These are phyloP conservation scores for Elaeis oleifera DNA, from an alignment of 202 grass and related monocot species.

Conservation along the genomic window DNA sequence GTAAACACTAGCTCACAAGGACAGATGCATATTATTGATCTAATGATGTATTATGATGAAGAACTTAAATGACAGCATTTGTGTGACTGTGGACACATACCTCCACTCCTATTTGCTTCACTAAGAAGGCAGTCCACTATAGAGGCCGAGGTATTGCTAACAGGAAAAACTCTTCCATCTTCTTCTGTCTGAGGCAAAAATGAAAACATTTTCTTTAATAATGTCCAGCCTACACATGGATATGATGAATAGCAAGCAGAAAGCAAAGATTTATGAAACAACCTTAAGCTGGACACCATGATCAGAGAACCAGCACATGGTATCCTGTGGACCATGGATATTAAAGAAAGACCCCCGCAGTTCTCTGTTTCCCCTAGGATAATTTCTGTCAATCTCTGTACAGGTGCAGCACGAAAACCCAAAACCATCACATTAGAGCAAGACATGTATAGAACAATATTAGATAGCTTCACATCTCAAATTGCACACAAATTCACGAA, in stretches of 20 bases:
- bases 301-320: constrained; percentile 75
- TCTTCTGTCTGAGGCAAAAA: constrained; percentile 52
- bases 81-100: constrained; percentile 19
- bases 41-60: no score
- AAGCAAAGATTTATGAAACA: constrained; percentile 5
- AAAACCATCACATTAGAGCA: neutral
- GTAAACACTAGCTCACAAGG: no score
- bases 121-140: constrained; percentile 82
- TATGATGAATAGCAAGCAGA: constrained; percentile 9
- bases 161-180: constrained; percentile 88
- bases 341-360: constrained; percentile 69
- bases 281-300: constrained; percentile 91
- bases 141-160: constrained; percentile 64
- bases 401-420: neutral
- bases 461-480: no score
- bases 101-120: constrained; percentile 69
- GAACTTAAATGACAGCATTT: neutral
- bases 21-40: no score
- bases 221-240: neutral
- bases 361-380: constrained; percentile 82
- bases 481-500: no score
- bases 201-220: constrained; percentile 7
- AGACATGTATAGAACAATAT: no score
- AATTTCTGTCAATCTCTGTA: constrained; percentile 62
- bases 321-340: constrained; percentile 69